phyloP scores from a whole-genome alignment of 169 alveolate species.

The Miamiensis avidus region DNA sequence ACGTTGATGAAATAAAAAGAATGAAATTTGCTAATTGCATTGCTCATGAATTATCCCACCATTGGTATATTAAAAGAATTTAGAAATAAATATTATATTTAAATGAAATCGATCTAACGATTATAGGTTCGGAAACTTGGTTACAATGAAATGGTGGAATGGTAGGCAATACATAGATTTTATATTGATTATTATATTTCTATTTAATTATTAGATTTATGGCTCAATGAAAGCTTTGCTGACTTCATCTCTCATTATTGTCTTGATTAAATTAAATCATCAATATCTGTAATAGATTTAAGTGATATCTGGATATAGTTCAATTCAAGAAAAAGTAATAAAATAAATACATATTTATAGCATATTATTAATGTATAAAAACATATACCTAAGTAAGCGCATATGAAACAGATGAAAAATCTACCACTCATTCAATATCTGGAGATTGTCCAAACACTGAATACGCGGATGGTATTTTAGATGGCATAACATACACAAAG shows the following conservation, averaged over 20 bases:
- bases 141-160: constrained; percentile 95
- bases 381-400: constrained; percentile 56
- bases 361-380: constrained; percentile 48
- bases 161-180: no score
- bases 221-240: constrained; percentile 94
- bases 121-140: constrained; percentile 82
- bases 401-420: constrained; percentile 70
- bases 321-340: constrained; percentile 38
- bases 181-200: no score
- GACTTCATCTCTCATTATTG: constrained; percentile 74
- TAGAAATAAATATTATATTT: no score
- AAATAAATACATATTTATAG: constrained; percentile 25
- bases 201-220: no score
- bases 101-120: constrained; percentile 1
- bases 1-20: constrained; percentile 34
- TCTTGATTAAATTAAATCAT: constrained; percentile 39
- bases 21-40: constrained; percentile 58
- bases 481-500: constrained; percentile 87
- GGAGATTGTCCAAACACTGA: constrained; percentile 75
- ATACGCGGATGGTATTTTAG: constrained; percentile 83
- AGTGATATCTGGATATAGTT: constrained; percentile 55
- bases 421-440: constrained; percentile 83
- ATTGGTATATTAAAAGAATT: constrained; percentile 38
- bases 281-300: constrained; percentile 2
- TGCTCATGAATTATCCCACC: constrained; percentile 70